Base-by-base conservation (phyloP, 805 yeast species). In the Yamadazyma phyllophila region DNA sequence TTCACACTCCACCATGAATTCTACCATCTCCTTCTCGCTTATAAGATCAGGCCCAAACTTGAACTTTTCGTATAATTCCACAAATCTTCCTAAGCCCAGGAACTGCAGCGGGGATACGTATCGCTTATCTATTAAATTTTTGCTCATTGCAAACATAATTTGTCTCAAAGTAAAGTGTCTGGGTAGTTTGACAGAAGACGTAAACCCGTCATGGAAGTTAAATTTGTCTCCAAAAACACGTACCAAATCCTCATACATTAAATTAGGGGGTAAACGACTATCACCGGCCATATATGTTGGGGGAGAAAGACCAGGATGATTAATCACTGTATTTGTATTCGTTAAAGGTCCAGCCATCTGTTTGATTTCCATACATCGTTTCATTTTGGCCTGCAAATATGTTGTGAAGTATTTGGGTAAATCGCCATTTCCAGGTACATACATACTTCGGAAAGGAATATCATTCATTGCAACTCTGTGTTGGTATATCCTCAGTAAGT, bases 21-120 rank as follows among this genome's bases (percentile, higher is more conserved):
- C 74, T 26, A 78, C 62, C 56, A 90, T 80, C 34, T 83, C 84
- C 3, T 66, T 69, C 51, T 83, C 81, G 1, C 76, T 63, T 13
- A 88, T 78, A 13, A 80, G 71, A 14, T 69, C 61, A 2, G 87
- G 85, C 5, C 92, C 78, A 61, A 81, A 90, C 48, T 88, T 69
- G 31, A 84, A 71, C 41, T 69, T 67, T 53, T 90, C 96, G 65
- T 88, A 90, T 11, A 78, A 61, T 3, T 66, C 68, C 3, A 81
- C 66, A 33, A 67, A 51, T 17, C 52, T 36, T 3, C 42, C 45
- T 3, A 57, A 35, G 26, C 60, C 53, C 10, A 56, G 56, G 3
- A 50, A 3, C 9, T 50, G 40, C 8, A 46, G 44, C 2, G 39
- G 30, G 13, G 35, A 7, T 6, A 36, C 39, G 8, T 15, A 32